These are phyloP conservation scores for Cantharellus anzutake DNA, from an alignment of 768 basidiomycete genomes.

Conservation along the genomic window DNA sequence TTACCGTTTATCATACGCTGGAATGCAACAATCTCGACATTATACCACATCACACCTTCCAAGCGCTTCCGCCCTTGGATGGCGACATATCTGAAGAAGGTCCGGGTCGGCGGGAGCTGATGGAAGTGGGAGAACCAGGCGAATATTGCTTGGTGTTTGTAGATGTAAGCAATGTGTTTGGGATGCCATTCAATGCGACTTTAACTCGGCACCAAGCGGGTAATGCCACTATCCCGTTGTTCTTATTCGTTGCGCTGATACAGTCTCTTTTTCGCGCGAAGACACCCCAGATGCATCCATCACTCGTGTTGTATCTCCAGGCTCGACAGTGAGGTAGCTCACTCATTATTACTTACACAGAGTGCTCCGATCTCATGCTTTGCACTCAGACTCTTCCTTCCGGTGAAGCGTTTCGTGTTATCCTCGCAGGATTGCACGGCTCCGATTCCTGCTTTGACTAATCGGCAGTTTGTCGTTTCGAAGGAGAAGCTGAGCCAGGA, in stretches of 20 bases:
- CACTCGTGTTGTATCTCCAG: constrained; percentile 59
- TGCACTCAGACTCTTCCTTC: constrained; percentile 37
- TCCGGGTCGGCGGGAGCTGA: constrained; percentile 17
- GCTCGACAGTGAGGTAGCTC: constrained; percentile 63
- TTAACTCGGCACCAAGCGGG: constrained; percentile 52
- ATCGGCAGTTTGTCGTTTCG: constrained; percentile 79
- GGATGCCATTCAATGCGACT: constrained; percentile 75
- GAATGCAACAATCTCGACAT: constrained; percentile 75
- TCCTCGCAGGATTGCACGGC: constrained; percentile 34
- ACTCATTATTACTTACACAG: constrained; percentile 1
- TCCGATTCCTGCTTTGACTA: constrained; percentile 69
- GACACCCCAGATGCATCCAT: constrained; percentile 25
- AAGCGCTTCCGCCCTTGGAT: constrained; percentile 8
- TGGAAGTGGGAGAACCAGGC: constrained; percentile 25
- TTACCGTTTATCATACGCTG: constrained; percentile 91
- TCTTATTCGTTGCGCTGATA: no score
- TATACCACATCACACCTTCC: constrained; percentile 34
- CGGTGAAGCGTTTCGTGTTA: constrained; percentile 51
- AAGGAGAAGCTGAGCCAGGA: constrained; percentile 40
- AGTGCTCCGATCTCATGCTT: neutral
- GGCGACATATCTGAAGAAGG: constrained; percentile 3
- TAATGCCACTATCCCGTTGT: constrained; percentile 10
- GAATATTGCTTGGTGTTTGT: constrained; percentile 78
- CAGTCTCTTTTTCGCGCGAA: constrained; percentile 12
- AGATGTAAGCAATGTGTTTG: constrained; percentile 84